phyloP scores from a whole-genome alignment of 768 basidiomycete genomes.

The Pisolithus microcarpus region DNA sequence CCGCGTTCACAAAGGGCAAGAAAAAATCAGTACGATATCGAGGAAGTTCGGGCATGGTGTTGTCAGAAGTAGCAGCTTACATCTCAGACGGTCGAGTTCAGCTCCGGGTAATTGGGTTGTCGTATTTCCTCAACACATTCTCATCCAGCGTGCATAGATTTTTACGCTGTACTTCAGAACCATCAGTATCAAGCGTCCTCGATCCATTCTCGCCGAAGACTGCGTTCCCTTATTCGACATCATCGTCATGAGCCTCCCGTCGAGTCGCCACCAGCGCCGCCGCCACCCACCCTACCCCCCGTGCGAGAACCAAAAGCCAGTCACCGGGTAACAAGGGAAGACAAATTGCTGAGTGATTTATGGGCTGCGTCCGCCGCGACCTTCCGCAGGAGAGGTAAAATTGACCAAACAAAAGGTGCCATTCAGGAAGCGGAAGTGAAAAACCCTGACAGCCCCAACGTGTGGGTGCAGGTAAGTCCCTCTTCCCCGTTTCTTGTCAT shows the following conservation, averaged over 20 bases:
- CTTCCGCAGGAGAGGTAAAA: slow-evolving; percentile 81
- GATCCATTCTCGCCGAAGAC: slow-evolving; percentile 70
- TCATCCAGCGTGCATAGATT: slow-evolving; percentile 39
- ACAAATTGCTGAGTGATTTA: slow-evolving; percentile 68
- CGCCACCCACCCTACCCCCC: slow-evolving; percentile 28
- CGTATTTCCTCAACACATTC: background rate
- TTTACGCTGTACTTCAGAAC: slow-evolving; percentile 57
- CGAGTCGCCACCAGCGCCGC: slow-evolving; percentile 31
- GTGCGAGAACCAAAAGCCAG: slow-evolving; percentile 25
- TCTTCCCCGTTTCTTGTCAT: background rate
- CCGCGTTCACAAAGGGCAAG: slow-evolving; percentile 66
- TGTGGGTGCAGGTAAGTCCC: slow-evolving; percentile 84
- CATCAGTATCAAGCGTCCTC: slow-evolving; percentile 69
- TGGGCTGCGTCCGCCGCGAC: slow-evolving; percentile 96
- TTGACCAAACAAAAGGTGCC: slow-evolving; percentile 83
- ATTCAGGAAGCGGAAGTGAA: slow-evolving; percentile 92
- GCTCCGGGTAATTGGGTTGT: slow-evolving; percentile 48
- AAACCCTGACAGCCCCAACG: slow-evolving; percentile 79
- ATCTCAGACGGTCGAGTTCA: slow-evolving; percentile 54
- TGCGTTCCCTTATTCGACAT: slow-evolving; percentile 40
- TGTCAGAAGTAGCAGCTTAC: slow-evolving; percentile 38
- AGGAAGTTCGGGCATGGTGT: slow-evolving; percentile 71
- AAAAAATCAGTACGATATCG: slow-evolving; percentile 67
- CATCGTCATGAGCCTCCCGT: slow-evolving; percentile 22
- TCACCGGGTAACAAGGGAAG: slow-evolving; percentile 45